phyloP scores from a whole-genome alignment of 805 yeast genomes.

The Saitoella complicata region DNA sequence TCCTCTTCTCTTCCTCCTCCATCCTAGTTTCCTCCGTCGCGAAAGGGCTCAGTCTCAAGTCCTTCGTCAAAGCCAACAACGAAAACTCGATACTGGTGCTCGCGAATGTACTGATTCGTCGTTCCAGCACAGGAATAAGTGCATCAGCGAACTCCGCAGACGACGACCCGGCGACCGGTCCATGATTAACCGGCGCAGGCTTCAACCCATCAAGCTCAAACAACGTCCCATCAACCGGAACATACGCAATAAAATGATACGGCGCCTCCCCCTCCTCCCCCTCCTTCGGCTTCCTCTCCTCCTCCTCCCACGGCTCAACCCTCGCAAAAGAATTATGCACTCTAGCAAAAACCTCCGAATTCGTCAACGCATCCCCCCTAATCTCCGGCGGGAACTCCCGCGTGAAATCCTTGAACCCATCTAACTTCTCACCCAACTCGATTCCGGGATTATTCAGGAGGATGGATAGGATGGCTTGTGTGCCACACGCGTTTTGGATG shows the following conservation, averaged over 20 bases:
- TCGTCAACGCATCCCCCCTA: constrained; percentile 45
- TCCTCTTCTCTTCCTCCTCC: constrained; percentile 33
- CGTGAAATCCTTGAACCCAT: constrained; percentile 34
- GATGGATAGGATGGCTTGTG: constrained; percentile 48
- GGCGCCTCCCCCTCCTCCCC: constrained; percentile 23
- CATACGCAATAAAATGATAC: constrained; percentile 46
- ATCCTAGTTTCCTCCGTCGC: constrained; percentile 27
- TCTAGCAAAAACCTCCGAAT: constrained; percentile 37
- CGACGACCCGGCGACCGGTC: constrained; percentile 19
- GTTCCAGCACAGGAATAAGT: constrained; percentile 29
- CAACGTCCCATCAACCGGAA: constrained; percentile 28
- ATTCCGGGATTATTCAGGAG: constrained; percentile 30
- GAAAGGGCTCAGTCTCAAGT: constrained; percentile 27
- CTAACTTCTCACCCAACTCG: constrained; percentile 33
- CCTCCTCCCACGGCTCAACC: constrained; percentile 37
- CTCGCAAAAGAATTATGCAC: constrained; percentile 47
- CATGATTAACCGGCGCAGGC: constrained; percentile 38
- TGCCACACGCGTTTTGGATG: constrained; percentile 58
- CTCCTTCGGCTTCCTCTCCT: constrained; percentile 6
- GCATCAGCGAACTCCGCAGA: constrained; percentile 27
- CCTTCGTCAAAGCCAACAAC: constrained; percentile 35
- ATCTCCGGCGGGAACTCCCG: constrained; percentile 25
- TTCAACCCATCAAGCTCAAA: constrained; percentile 52
- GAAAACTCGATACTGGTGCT: constrained; percentile 40
- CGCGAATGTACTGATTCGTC: constrained; percentile 32